Evolutionary conservation across 2,329 filamentous ascomycete species (phyloP).

Genomic region (Xylaria multiplex): DNA sequence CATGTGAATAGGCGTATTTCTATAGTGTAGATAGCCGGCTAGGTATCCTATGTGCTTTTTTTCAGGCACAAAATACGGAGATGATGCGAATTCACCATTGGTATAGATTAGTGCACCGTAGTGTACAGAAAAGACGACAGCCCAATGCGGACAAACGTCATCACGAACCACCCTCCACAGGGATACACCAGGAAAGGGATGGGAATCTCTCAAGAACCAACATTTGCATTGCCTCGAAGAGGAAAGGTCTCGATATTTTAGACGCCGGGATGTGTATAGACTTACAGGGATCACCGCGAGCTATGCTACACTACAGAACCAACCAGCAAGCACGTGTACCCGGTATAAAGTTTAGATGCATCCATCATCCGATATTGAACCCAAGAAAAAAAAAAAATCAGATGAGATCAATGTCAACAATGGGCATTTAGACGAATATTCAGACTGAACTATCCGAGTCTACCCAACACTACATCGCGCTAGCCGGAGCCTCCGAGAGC

Average conservation of each 20-base stretch:
- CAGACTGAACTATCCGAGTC: background rate
- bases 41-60: too few relatives aligned
- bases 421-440: background rate
- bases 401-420: background rate
- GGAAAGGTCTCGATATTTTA: constrained; percentile 13
- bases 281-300: constrained; percentile 4
- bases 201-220: constrained; percentile 29
- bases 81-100: background rate
- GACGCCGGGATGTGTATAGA: background rate
- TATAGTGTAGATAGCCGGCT: too few relatives aligned
- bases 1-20: too few relatives aligned
- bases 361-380: background rate
- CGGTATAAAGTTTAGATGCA: background rate
- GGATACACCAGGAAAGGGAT: constrained; percentile 12
- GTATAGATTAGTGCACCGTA: too few relatives aligned
- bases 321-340: background rate
- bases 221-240: constrained; percentile 30
- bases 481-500: background rate
- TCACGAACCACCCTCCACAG: constrained; percentile 17
- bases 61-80: too few relatives aligned
- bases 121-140: background rate
- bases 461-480: background rate
- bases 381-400: background rate
- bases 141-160: constrained; percentile 23
- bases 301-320: background rate